These are phyloP conservation scores for Strobilomyces echinocephalus DNA, from an alignment of 768 basidiomycete species.

Conservation along the genomic window DNA sequence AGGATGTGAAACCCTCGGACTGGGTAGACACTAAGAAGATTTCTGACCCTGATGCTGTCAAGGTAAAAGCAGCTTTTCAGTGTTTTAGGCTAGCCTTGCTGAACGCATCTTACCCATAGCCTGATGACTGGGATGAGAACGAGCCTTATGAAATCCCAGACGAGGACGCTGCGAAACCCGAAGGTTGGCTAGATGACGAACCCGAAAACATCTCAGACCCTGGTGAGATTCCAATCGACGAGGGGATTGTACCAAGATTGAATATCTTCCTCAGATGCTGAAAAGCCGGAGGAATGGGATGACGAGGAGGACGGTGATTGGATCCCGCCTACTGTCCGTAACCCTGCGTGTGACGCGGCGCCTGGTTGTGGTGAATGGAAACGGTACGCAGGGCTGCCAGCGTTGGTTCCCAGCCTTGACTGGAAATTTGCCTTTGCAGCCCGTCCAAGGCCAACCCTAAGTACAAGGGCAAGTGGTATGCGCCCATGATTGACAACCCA, in stretches of 20 bases:
- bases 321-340: conserved; percentile 84
- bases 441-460: conserved; percentile 86
- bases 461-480: conserved; percentile 98
- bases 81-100: background rate
- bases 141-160: conserved; percentile 91
- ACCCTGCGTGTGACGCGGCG: conserved; percentile 86
- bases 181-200: conserved; percentile 94
- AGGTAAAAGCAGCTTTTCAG: conserved; percentile 41
- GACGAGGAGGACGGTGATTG: conserved; percentile 99
- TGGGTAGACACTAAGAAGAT: conserved; percentile 94
- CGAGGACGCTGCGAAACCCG: conserved; percentile 83
- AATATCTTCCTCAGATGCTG: conserved; percentile 48
- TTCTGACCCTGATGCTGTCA: conserved; percentile 74
- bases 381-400: conserved; percentile 38
- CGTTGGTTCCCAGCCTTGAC: background rate
- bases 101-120: conserved; percentile 39
- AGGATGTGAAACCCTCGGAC: conserved; percentile 82
- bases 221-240: conserved; percentile 39
- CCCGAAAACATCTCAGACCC: conserved; percentile 80
- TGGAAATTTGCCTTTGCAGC: conserved; percentile 30
- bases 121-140: conserved; percentile 97
- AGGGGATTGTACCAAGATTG: background rate
- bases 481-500: conserved; percentile 95
- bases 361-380: conserved; percentile 97
- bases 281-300: conserved; percentile 99